Conservation (phyloP, 2,329 filamentous ascomycete species). For the Trichoderma gracile region DNA sequence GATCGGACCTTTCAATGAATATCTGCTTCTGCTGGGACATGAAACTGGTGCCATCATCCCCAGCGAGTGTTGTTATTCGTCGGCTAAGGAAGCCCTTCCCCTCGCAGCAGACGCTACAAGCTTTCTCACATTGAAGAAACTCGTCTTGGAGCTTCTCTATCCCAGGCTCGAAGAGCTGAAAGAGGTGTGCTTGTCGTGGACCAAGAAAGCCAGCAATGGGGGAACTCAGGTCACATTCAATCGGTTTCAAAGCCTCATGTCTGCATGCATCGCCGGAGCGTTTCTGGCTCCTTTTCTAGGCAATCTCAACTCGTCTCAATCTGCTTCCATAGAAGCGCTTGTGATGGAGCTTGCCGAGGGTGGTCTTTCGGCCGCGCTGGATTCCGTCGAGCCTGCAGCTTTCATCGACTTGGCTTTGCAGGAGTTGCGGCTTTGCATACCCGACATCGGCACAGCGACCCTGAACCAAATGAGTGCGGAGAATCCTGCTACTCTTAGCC, state of each 20-base stretch:
- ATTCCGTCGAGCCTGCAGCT: slow-evolving; percentile 47
- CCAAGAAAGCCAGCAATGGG: slow-evolving; percentile 46
- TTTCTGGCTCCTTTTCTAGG: slow-evolving; percentile 51
- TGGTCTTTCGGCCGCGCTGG: slow-evolving; percentile 44
- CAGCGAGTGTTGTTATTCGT: slow-evolving; percentile 12
- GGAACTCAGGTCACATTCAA: slow-evolving; percentile 53
- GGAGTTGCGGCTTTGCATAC: slow-evolving; percentile 49
- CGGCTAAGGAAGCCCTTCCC: slow-evolving; percentile 24
- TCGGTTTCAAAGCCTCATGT: slow-evolving; percentile 54
- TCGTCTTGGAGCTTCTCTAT: slow-evolving; percentile 55
- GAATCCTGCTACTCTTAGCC: slow-evolving; percentile 44
- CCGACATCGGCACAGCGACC: slow-evolving; percentile 43
- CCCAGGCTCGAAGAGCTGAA: slow-evolving; percentile 54
- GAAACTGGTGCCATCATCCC: slow-evolving; percentile 1
- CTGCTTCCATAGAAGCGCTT: slow-evolving; percentile 49
- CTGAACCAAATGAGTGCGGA: slow-evolving; percentile 44
- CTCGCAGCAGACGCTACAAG: slow-evolving; percentile 37
- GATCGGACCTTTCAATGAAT: slow-evolving; percentile 50
- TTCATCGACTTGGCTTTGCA: slow-evolving; percentile 52
- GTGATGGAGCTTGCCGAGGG: slow-evolving; percentile 46
- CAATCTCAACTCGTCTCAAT: slow-evolving; percentile 50
- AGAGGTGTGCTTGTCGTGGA: slow-evolving; percentile 51
- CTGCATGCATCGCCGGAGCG: slow-evolving; percentile 48
- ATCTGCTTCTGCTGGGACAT: slow-evolving; percentile 55
- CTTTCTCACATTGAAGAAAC: slow-evolving; percentile 49